Base-by-base conservation (phyloP, 2,329 filamentous ascomycete genomes). In the Coniochaeta ligniaria region DNA sequence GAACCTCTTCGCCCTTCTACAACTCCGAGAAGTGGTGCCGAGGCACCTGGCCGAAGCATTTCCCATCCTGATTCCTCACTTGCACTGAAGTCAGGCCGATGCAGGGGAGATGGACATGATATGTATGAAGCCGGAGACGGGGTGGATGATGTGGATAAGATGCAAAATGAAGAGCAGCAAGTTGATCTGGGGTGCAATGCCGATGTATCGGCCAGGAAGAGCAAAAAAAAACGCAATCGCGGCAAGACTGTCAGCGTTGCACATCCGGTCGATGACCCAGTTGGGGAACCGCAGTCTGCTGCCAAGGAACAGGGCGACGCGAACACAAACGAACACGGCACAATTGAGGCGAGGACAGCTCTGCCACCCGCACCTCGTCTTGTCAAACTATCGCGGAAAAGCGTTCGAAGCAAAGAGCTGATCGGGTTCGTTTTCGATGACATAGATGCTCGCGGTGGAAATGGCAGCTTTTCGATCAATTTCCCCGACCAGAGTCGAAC, bases 321-420 rank as follows among this genome's bases (percentile, higher is more conserved):
- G 8, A 22, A 28, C 14, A 17, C 9, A n/a, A 6, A 50, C 6
- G 20, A 50, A 12, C 17, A 50, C 11, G 45, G 6, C 20, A n/a
- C n/a, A n/a, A n/a, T n/a, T n/a, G 17, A n/a, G 60, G 63, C 3
- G 64, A 67, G n/a, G 64, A 65, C 60, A 7, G 63, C 63, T 22
- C 52, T 16, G 28, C 28, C 52, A n/a, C 26, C 28, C 28, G 16
- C 52, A 5, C 77, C 76, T 12, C 73, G 73, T 9, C 71, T 80
- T 20, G 71, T 73, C 1, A 74, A 68, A 47, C 69, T 81, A 61
- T 67, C 72, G 26, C 73, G 75, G 24, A 79, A 75, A 64, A 75
- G 76, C 47, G 69, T 80, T 52, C 78, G 74, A 62, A 80, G 79
- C 66, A 77, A 70, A 63, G 79, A 81, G 60, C 73, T 81, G n/a